Evolutionary conservation across 1,139 yeast species (phyloP).

Genomic region (Geotrichum aggregatum): DNA sequence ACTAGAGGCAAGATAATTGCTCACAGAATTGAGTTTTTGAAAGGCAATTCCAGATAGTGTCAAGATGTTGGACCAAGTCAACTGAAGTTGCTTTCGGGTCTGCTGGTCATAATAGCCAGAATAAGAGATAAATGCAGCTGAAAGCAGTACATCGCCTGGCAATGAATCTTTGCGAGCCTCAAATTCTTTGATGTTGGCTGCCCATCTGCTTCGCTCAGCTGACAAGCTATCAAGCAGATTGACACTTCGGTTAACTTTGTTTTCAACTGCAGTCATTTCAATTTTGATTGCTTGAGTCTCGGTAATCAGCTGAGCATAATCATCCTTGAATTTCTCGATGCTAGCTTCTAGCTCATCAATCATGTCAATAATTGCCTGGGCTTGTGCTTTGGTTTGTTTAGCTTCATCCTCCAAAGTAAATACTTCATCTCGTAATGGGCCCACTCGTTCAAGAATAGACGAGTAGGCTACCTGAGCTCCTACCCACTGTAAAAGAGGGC

Average conservation of each 20-base stretch:
- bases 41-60: constrained; percentile 42
- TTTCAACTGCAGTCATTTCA: constrained; percentile 62
- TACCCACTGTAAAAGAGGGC: constrained; percentile 88
- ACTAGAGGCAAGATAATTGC: constrained; percentile 44
- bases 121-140: constrained; percentile 60
- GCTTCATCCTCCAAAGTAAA: constrained; percentile 55
- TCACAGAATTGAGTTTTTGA: constrained; percentile 39
- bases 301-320: constrained; percentile 68
- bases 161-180: constrained; percentile 46
- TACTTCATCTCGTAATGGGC: constrained; percentile 73
- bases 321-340: constrained; percentile 62
- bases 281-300: constrained; percentile 71
- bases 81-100: constrained; percentile 43
- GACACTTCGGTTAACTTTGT: constrained; percentile 60
- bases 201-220: constrained; percentile 76
- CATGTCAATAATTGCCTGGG: constrained; percentile 73
- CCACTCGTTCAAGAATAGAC: constrained; percentile 61
- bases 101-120: constrained; percentile 59
- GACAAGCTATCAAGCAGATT: constrained; percentile 60
- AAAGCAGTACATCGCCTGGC: constrained; percentile 62
- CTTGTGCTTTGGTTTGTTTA: constrained; percentile 56
- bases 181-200: constrained; percentile 51
- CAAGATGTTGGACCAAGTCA: constrained; percentile 46
- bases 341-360: constrained; percentile 66
- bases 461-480: constrained; percentile 77